Evolutionary conservation across 768 basidiomycete species (phyloP), one percentile per base, ranked within the genome.

Genomic region (Sarcodon sp.): DNA sequence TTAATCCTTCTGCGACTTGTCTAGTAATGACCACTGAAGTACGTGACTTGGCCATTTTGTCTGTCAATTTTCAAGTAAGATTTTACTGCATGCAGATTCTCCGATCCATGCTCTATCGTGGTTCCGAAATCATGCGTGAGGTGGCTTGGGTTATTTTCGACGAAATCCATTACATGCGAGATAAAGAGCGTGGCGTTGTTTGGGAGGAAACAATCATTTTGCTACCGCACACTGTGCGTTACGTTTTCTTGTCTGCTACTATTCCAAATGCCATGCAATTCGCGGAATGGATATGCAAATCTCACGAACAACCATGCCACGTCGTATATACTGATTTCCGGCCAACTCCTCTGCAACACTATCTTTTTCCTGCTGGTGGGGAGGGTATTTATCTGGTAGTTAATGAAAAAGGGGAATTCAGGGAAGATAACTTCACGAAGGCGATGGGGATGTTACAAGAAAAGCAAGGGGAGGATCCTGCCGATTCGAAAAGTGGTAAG

Each of bases 81-180:
- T 13, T 27, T 41, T 8, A 41, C n/a, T 16, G 15, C 39, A 27
- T 16, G 39, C 53, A 98, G 92, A 98, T 99, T 80, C 64, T 99
- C 46, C 82, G 96, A 15, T 97, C 93, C 4, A 99, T 99, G 94
- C 69, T 99, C 27, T 99, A 99, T 61, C 83, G 96, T 47, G 96
- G 96, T 35, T 97, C 92, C 3, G 96, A 99, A 68, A 85, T 99
- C 55, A 93, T 98, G 87, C 87, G 96, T 49, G 96, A 99, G 69
- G 94, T 99, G n/a, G 92, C 93, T 1, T 99, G 96, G 96, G 94
- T 98, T 49, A 80, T 99, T 54, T 99, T 98, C 63, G 96, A 99
- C 61, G 96, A 99, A 67, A 96, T 99, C 52, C 96, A 99, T 61
- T 99, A 98, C 67, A 99, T 98, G 96, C 84, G 96, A 51, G 96